A percentile compares a stretch with the other conserved stretches of the same genome.
phyloP scores from a whole-genome alignment of 345 rosid genomes.

The Populus euphratica region DNA sequence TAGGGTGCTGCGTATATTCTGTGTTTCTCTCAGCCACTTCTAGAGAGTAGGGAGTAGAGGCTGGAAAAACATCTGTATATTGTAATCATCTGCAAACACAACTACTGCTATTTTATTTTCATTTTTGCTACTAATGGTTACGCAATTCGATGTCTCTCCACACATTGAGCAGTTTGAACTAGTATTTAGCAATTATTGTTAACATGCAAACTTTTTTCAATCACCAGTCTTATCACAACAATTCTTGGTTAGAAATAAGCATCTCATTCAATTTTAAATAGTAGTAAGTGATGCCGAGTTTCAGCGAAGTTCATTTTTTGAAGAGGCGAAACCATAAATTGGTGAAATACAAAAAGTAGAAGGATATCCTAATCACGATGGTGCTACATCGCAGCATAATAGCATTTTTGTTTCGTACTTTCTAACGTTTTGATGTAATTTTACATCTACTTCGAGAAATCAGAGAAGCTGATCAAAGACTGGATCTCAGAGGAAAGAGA shows the following conservation, averaged over 20 bases:
- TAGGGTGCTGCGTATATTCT: neutral
- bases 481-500: neutral
- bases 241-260: neutral
- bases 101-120: no score
- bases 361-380: neutral
- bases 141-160: neutral
- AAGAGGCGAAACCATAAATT: neutral
- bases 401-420: neutral
- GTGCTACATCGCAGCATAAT: neutral
- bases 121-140: no score
- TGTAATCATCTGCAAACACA: neutral
- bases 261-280: neutral
- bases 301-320: neutral
- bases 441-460: neutral
- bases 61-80: neutral
- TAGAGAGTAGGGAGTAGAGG: neutral
- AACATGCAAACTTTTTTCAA: neutral
- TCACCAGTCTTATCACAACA: neutral
- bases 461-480: neutral
- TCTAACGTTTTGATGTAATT: neutral
- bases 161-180: neutral
- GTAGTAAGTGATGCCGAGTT: neutral
- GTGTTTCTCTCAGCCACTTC: neutral
- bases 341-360: neutral
- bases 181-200: neutral